Base-by-base conservation (phyloP, 2,329 filamentous ascomycete genomes). In the Clonostachys sp. region DNA sequence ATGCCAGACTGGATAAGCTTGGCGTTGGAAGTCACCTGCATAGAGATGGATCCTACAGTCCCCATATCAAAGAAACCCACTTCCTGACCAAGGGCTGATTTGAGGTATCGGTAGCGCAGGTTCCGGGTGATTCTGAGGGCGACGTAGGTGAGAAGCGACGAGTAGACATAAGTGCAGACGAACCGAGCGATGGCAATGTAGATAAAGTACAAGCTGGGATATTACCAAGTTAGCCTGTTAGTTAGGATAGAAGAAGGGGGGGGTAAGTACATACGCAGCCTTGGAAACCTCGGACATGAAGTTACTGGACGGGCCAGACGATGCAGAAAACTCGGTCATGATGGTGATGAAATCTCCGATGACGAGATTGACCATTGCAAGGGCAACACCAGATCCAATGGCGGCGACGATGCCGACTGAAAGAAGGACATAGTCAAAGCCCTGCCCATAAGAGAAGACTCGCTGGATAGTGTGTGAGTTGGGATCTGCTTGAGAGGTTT, bases 301-400 rank as follows among this genome's bases (percentile, higher is more conserved):
- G 8, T 70, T 58, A 2, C 64, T 65, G 17, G 74, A 66, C 3
- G 68, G 66, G 9, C 71, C 55, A 20, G 61, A 44, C 13, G 72
- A 72, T 0, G 64, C 63, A 48, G 77, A 77, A 57, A 83, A 85
- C n/a, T 66, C 62, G 45, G 74, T 79, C 54, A 84, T 83, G 9
- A 72, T 65, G 8, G 76, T 75, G 42, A 82, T 72, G 34, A 77
- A 71, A 36, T 63, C 62, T 53, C 79, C 79, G 57, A 83, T 80
- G 7, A 83, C 67, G 38, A 84, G 65, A 36, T 81, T 78, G 77
- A 84, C 82, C 34, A 82, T 54, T 0, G 78, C 79, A 7, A 79
- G 53, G 12, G 63, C 55, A 3, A 60, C 61, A 41, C 69, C 69
- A 1, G 67, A 53, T 8, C 57, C 64, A 16, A 72, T 55, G 61